phyloP scores from a whole-genome alignment of 2,329 filamentous ascomycete genomes.

The Colletotrichum destructivum region DNA sequence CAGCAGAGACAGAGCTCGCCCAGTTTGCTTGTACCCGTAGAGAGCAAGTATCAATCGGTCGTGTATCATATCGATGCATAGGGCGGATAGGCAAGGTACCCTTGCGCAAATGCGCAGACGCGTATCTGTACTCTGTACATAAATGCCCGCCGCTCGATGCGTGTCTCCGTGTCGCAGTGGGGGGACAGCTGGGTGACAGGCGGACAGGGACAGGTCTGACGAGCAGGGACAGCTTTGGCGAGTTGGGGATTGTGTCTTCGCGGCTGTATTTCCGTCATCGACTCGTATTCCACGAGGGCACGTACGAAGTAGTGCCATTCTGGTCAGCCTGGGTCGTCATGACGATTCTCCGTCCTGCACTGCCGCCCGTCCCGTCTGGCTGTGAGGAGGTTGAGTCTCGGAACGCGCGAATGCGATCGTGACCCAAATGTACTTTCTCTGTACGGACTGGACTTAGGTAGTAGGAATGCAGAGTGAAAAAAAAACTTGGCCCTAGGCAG shows the following conservation, averaged over 20 bases:
- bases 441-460: too few relatives aligned
- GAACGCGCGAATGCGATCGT: neutral
- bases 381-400: constrained; percentile 10
- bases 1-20: neutral
- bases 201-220: constrained; percentile 7
- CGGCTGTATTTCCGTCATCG: neutral
- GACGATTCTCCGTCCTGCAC: constrained; percentile 14
- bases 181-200: neutral
- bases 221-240: neutral
- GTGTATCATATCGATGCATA: constrained; percentile 17
- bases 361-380: neutral
- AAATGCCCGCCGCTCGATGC: constrained; percentile 8
- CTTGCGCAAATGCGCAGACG: neutral
- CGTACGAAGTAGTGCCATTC: neutral
- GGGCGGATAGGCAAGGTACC: constrained; percentile 39
- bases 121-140: too few relatives aligned
- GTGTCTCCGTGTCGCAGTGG: constrained; percentile 15
- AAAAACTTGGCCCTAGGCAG: neutral
- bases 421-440: neutral
- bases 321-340: constrained; percentile 17
- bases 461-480: too few relatives aligned
- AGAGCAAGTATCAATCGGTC: neutral
- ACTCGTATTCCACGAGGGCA: neutral
- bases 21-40: neutral
- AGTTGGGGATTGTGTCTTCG: neutral